Evolutionary conservation across 176 grass and related monocot species (phyloP), one percentile per base, ranked within the genome.

Genomic region (Poa annua): DNA sequence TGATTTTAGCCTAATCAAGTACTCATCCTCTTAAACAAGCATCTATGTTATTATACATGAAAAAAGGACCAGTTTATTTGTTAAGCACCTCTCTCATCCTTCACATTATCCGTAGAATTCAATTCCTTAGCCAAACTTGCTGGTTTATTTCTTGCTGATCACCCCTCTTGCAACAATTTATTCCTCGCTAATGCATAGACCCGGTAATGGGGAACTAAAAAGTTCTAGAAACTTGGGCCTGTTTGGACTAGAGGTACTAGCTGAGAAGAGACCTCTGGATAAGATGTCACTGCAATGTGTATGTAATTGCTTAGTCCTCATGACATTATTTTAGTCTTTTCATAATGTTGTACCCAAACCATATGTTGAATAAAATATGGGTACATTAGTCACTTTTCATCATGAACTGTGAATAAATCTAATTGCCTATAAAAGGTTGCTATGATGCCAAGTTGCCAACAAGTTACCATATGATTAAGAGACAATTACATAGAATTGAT

Each of bases 81-180:
- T 2, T 47, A 47, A 47, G 45, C 45, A 11, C 45, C 45, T 47
- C 45, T 47, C 45, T 47, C 4, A 47, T 11, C 45, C 2, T 47
- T 47, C 41, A 0, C 45, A 47, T 47, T n/a, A n/a, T n/a, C n/a
- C n/a, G n/a, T n/a, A n/a, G n/a, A n/a, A n/a, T n/a, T n/a, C n/a
- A n/a, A 85, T 39, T 66, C 34, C 80, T 80, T 21, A 15, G 60
- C 6, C 20, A 50, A 84, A 54, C 6, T 74, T 14, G 19, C 57
- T 81, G 3, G 25, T 67, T 81, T 66, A 45, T 54, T 74, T 61
- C 36, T 66, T 64, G 36, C 56, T 7, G 57, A 25, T 45, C 13
- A 34, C 12, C 36, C 21, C 53, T 15, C 44, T 73, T 80, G 21
- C 25, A 21, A 51, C 20, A n/a, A 21, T 52, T 60, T 63, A 12